Evolutionary conservation across 73 alveolate genomes (phyloP), one percentile per base, ranked within the genome.

Genomic region (Paramecium sexaurelia): DNA sequence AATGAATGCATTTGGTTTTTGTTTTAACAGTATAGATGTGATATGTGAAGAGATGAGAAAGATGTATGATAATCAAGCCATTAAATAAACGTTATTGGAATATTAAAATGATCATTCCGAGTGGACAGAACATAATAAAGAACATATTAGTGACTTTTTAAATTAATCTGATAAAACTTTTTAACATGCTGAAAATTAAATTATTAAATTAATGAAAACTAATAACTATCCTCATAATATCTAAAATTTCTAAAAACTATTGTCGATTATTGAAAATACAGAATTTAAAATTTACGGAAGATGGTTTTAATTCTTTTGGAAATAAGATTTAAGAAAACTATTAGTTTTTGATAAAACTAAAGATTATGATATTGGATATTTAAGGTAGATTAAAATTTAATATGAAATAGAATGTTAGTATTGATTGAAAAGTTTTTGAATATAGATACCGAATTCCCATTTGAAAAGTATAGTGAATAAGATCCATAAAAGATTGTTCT

Each of bases 271-370:
- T 33, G 86, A 37, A 1, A 71, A 71, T n/a, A 71, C 86, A 35
- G 86, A 71, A 19, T 71, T 71, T 20, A 71, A 71, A 22, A 71
- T 71, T n/a, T 71, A 71, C 35, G 55, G 55, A 29, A 71, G 56
- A 71, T 71, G 86, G 86, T 71, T 71, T n/a, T 71, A 32, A 35
- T 71, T 35, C 56, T 71, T 71, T 40, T 71, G 56, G 83, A 61
- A 61, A 3, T 61, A 61, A 29, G 83, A 61, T 11, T 26, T 61
- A 32, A 61, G 83, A 61, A 61, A 61, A 61, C 47, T 29, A 11
- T 32, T 61, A 11, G 43, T 61, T 61, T 61, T 26, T 61, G 83
- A 61, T 24, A 61, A 61, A 61, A 11, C 33, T 8, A 61, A 61
- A 29, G 4, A 61, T 26, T 61, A 61, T 29, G 83, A 61, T 61